These are phyloP conservation scores for Ganoderma leucocontextum DNA, from an alignment of 1,284 basidiomycete genomes.

Conservation along the genomic window DNA sequence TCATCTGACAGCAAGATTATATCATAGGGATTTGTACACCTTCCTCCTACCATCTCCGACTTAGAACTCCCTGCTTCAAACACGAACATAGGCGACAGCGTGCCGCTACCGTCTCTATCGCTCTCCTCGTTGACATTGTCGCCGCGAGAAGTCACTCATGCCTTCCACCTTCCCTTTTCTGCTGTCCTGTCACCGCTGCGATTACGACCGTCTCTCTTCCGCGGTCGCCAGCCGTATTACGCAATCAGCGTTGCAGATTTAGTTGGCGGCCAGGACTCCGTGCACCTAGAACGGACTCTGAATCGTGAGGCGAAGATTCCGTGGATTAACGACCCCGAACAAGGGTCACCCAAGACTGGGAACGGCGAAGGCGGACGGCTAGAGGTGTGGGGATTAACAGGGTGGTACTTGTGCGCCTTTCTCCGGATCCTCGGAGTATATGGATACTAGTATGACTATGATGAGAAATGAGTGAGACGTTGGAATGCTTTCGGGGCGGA, in stretches of 20 bases:
- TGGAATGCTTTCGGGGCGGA: not conserved
- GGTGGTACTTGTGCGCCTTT: constrained; percentile 77
- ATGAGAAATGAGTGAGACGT: not conserved
- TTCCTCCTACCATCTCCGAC: constrained; percentile 6
- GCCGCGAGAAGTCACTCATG: constrained; percentile 69
- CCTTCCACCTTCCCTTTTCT: constrained; percentile 75
- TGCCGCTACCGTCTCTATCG: constrained; percentile 67
- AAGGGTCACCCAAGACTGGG: constrained; percentile 51
- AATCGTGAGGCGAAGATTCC: constrained; percentile 18
- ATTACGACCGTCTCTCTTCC: constrained; percentile 62
- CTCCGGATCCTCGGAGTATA: constrained; percentile 60
- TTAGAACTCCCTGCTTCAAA: constrained; percentile 9
- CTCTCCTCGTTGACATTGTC: constrained; percentile 61
- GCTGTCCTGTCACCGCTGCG: constrained; percentile 54
- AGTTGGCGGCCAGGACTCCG: constrained; percentile 40
- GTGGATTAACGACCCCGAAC: constrained; percentile 38
- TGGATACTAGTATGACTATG: constrained; percentile 15
- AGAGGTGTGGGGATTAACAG: constrained; percentile 84
- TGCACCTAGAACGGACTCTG: constrained; percentile 24
- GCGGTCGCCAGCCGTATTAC: constrained; percentile 64
- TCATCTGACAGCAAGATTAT: not conserved
- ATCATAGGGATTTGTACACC: constrained; percentile 67
- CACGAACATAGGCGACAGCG: constrained; percentile 42
- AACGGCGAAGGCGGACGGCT: constrained; percentile 53
- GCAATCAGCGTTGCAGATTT: constrained; percentile 75